These are phyloP conservation scores for Aureobasidium sp. DNA, from an alignment of 2,329 filamentous ascomycete species.

Conservation along the genomic window DNA sequence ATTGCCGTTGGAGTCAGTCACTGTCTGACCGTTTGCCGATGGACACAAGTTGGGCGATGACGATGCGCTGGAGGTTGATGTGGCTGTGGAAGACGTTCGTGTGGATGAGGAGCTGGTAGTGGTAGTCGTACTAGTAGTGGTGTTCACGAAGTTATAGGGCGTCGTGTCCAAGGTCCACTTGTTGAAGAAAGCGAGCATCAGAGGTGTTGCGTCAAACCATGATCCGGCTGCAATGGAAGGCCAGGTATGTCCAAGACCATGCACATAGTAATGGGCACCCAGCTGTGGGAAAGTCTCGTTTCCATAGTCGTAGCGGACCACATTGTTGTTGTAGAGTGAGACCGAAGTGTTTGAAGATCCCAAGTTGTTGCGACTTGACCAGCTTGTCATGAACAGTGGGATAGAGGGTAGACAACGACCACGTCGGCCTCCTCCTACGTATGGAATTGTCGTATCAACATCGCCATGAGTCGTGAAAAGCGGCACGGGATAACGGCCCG, in stretches of 20 bases:
- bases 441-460: slow-evolving; percentile 33
- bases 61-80: slow-evolving; percentile 11
- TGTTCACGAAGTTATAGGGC: slow-evolving; percentile 9
- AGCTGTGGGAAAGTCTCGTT: slow-evolving; percentile 18
- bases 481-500: slow-evolving; percentile 24
- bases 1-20: not conserved
- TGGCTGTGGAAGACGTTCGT: slow-evolving; percentile 6
- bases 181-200: slow-evolving; percentile 19
- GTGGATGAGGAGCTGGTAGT: not conserved
- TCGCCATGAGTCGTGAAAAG: slow-evolving; percentile 38
- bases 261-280: slow-evolving; percentile 31
- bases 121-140: not conserved
- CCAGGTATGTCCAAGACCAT: slow-evolving; percentile 34
- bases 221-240: slow-evolving; percentile 21
- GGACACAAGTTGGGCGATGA: slow-evolving; percentile 11
- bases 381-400: slow-evolving; percentile 27
- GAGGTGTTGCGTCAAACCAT: slow-evolving; percentile 16
- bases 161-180: slow-evolving; percentile 15
- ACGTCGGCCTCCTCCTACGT: slow-evolving; percentile 26
- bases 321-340: slow-evolving; percentile 22
- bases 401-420: slow-evolving; percentile 22
- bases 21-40: not conserved
- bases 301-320: slow-evolving; percentile 20
- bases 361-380: slow-evolving; percentile 29
- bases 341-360: slow-evolving; percentile 20